These are phyloP conservation scores for Homolaphlyctis polyrhiza DNA, from an alignment of 371 early-diverging fungal species.

Conservation along the genomic window DNA sequence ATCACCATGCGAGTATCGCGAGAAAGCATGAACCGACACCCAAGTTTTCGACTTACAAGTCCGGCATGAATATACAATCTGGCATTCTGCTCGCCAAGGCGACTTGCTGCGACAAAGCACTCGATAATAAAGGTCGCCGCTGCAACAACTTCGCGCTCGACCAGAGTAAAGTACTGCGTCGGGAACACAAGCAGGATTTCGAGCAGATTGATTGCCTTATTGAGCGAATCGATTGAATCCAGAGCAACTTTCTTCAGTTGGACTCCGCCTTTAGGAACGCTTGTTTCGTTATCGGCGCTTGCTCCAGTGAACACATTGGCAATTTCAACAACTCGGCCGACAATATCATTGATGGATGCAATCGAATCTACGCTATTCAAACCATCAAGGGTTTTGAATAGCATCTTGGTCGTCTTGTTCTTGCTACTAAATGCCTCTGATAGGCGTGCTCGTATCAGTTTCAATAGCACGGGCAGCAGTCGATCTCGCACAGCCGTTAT, in stretches of 20 bases:
- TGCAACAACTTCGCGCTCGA: constrained; percentile 17
- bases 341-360: no score
- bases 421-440: no score
- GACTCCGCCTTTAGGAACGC: no score
- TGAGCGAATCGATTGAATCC: neutral
- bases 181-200: constrained; percentile 18
- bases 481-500: neutral
- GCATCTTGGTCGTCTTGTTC: no score
- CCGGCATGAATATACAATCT: neutral
- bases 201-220: neutral
- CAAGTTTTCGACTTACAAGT: constrained; percentile 1
- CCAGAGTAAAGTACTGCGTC: constrained; percentile 14
- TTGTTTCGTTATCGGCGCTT: neutral
- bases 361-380: no score
- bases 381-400: no score
- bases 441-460: no score
- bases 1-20: neutral
- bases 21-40: constrained; percentile 7
- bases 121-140: constrained; percentile 9
- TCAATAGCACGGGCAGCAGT: constrained; percentile 15
- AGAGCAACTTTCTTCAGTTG: no score
- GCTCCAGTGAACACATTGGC: no score
- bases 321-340: no score
- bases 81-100: no score
- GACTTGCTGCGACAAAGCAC: neutral